These are phyloP conservation scores for Hibiscus mutabilis DNA, from an alignment of 345 rosid genomes.

Conservation along the genomic window DNA sequence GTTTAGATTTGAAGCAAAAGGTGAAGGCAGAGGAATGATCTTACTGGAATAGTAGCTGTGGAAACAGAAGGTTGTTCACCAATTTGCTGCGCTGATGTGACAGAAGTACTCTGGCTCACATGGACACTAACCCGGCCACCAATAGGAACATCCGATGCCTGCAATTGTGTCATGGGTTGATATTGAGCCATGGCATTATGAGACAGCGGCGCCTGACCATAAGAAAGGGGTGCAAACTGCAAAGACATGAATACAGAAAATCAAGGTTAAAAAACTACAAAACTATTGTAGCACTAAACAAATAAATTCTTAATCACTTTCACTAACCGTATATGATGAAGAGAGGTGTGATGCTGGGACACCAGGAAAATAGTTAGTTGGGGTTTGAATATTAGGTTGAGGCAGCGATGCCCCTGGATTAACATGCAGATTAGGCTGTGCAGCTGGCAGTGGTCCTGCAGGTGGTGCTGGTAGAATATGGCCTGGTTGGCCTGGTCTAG, in stretches of 20 bases:
- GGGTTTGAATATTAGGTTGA: constrained; percentile 46
- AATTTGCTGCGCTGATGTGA: constrained; percentile 31
- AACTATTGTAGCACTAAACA: constrained; percentile 15
- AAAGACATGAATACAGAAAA: constrained; percentile 17
- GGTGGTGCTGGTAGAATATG: constrained; percentile 48
- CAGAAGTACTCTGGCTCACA: constrained; percentile 34
- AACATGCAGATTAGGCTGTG: constrained; percentile 43
- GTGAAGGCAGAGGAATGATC: constrained; percentile 9
- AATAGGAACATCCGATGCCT: constrained; percentile 35
- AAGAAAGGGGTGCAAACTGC: constrained; percentile 62
- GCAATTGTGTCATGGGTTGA: constrained; percentile 48
- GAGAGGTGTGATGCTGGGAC: constrained; percentile 50
- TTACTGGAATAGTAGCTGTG: constrained; percentile 30
- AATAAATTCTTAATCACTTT: constrained; percentile 22
- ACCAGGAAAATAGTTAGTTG: constrained; percentile 42
- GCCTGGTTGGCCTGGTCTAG: constrained; percentile 54
- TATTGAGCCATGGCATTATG: constrained; percentile 36
- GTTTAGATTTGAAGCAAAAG: background rate
- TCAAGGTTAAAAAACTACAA: constrained; percentile 9
- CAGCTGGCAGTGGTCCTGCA: constrained; percentile 38
- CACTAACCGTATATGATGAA: constrained; percentile 61
- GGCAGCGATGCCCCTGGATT: constrained; percentile 44
- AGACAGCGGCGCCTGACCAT: constrained; percentile 42
- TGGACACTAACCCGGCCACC: constrained; percentile 45
- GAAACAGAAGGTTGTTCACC: constrained; percentile 45